Conservation (phyloP, 768 basidiomycete species). For the Pleurotus pulmonarius region DNA sequence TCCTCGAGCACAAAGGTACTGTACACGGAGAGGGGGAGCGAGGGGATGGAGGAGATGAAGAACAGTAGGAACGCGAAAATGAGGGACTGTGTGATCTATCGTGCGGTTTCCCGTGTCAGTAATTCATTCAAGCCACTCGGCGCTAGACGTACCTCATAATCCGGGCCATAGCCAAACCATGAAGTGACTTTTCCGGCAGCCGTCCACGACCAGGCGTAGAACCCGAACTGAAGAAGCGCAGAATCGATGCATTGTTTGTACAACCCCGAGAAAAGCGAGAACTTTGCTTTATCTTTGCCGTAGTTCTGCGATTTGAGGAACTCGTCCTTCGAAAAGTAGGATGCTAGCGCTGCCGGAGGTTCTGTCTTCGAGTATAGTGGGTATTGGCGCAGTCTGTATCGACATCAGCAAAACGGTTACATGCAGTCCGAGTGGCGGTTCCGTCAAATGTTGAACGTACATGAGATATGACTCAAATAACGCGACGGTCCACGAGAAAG, state of each 20-base stretch:
- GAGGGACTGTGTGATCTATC: constrained; percentile 81
- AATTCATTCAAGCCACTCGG: too few species aligned
- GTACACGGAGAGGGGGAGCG: constrained; percentile 77
- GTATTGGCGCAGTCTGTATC: constrained; percentile 69
- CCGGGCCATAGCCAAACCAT: constrained; percentile 60
- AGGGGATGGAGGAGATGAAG: constrained; percentile 61
- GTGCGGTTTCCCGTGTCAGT: too few species aligned
- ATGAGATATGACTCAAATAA: constrained; percentile 84
- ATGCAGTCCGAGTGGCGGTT: neutral
- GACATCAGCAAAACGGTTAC: neutral
- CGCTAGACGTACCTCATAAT: constrained; percentile 65
- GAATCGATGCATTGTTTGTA: constrained; percentile 74
- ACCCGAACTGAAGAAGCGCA: constrained; percentile 65
- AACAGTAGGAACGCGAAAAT: constrained; percentile 69
- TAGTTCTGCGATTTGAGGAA: constrained; percentile 92
- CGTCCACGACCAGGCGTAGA: constrained; percentile 83
- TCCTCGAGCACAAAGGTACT: constrained; percentile 93
- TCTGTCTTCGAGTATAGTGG: constrained; percentile 74
- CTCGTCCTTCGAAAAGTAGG: constrained; percentile 62
- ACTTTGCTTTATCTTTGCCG: constrained; percentile 86
- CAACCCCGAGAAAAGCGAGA: constrained; percentile 68
- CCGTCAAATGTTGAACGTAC: constrained; percentile 41
- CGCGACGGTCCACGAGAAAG: constrained; percentile 73
- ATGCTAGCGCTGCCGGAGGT: constrained; percentile 67
- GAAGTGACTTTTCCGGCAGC: constrained; percentile 46